Evolutionary conservation across 2,329 filamentous ascomycete species (phyloP).

Genomic region (Paraphaeosphaeria minitans): DNA sequence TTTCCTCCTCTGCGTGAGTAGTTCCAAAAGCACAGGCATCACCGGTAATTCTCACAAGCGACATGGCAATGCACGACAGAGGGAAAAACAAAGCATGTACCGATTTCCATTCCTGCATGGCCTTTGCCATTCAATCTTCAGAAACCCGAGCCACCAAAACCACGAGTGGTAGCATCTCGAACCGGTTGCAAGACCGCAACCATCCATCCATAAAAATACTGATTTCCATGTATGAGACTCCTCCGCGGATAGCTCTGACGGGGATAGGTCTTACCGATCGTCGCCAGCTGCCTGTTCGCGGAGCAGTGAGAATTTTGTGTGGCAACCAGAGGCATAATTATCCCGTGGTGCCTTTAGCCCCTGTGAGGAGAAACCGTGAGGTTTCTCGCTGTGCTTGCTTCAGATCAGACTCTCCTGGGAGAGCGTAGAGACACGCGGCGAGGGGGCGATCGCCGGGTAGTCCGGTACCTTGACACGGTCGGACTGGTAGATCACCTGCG

Average conservation of each 20-base stretch:
- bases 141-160: no score
- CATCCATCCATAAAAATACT: not conserved
- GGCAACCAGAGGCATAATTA: no score
- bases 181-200: not conserved
- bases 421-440: not conserved
- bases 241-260: no score
- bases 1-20: no score
- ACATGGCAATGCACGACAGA: not conserved
- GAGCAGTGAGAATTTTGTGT: no score
- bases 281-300: no score
- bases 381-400: not conserved
- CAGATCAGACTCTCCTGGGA: not conserved
- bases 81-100: not conserved
- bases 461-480: not conserved
- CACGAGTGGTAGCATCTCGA: not conserved
- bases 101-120: not conserved
- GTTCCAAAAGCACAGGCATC: no score
- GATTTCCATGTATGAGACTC: no score
- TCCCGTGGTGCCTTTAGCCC: no score
- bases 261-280: no score
- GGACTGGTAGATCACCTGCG: conserved; percentile 25
- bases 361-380: not conserved
- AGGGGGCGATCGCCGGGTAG: not conserved
- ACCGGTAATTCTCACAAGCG: no score
- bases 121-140: not conserved